Evolutionary conservation across 345 rosid genomes (phyloP).

Genomic region (Punica granatum): DNA sequence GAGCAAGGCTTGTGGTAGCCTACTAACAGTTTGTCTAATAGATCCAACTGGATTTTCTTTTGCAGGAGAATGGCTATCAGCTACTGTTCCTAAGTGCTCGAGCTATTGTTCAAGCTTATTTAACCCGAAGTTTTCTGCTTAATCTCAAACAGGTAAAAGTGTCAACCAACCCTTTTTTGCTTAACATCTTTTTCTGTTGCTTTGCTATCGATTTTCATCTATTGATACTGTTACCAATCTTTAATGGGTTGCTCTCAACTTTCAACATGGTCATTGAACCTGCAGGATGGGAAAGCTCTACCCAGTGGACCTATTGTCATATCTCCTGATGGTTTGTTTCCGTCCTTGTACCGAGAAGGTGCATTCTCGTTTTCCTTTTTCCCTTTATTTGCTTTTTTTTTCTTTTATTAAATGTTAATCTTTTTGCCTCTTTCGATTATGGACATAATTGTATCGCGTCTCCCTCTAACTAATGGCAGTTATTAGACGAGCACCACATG

Average conservation of each 20-base stretch:
- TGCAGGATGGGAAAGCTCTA: constrained; percentile 80
- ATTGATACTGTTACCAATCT: neutral
- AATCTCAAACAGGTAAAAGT: constrained; percentile 73
- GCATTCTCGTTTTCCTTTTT: neutral
- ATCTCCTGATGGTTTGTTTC: constrained; percentile 87
- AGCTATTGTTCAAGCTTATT: constrained; percentile 92
- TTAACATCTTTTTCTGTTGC: neutral
- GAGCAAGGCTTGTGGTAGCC: neutral
- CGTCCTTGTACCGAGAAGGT: constrained; percentile 91
- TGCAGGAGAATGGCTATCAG: constrained; percentile 94
- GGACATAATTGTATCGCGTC: constrained; percentile 11
- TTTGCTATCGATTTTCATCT: neutral
- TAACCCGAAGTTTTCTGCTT: constrained; percentile 67
- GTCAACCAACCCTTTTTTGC: neutral
- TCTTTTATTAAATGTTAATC: neutral
- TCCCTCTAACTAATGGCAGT: constrained; percentile 33
- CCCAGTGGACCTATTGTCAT: constrained; percentile 90
- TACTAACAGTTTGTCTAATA: neutral
- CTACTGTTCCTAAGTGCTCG: constrained; percentile 90
- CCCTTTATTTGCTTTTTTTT: neutral
- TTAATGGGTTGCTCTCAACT: constrained; percentile 2
- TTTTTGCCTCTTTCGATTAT: neutral
- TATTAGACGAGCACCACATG: constrained; percentile 91
- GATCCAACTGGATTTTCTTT: constrained; percentile 10
- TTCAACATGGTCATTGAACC: constrained; percentile 7